A percentile compares a stretch with the other conserved stretches of the same genome.
phyloP scores from a whole-genome alignment of 176 grass and related monocot species.

The Cenchrus americanus region DNA sequence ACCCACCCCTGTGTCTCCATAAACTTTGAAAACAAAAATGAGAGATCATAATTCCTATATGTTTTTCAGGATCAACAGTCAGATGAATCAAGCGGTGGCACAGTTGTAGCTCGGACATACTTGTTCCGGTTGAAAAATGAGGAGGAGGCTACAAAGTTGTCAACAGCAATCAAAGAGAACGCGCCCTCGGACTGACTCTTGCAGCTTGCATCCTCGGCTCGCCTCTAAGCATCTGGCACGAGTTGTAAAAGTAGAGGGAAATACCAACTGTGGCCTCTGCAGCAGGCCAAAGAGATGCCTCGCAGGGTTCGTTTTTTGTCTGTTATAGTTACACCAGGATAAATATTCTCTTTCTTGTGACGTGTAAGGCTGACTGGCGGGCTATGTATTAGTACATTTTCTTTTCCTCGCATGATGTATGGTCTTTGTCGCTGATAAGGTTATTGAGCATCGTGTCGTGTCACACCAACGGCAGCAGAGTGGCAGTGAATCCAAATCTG shows the following conservation, averaged over 20 bases:
- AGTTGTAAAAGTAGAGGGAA: background rate
- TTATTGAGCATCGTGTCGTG: background rate
- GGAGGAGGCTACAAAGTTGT: constrained; percentile 68
- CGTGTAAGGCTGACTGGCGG: background rate
- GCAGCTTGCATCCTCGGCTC: background rate
- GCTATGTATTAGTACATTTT: background rate
- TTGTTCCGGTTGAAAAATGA: constrained; percentile 78
- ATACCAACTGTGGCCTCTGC: background rate
- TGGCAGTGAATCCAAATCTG: too few relatives aligned
- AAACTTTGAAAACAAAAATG: background rate
- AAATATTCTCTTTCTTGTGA: constrained; percentile 1
- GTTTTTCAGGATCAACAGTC: constrained; percentile 55
- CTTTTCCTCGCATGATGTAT: background rate
- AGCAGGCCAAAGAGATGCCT: constrained; percentile 13
- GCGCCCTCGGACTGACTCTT: constrained; percentile 58
- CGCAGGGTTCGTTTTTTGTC: constrained; percentile 35
- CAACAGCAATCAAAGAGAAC: constrained; percentile 72
- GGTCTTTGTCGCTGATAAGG: background rate
- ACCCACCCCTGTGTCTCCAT: too few relatives aligned
- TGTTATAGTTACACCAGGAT: background rate
- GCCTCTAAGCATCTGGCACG: background rate
- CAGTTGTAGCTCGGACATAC: constrained; percentile 64
- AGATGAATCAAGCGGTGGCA: constrained; percentile 29
- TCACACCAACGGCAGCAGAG: too few relatives aligned
- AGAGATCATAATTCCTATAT: background rate